Base-by-base conservation (phyloP, 768 basidiomycete species). In the Termitomyces sp. region DNA sequence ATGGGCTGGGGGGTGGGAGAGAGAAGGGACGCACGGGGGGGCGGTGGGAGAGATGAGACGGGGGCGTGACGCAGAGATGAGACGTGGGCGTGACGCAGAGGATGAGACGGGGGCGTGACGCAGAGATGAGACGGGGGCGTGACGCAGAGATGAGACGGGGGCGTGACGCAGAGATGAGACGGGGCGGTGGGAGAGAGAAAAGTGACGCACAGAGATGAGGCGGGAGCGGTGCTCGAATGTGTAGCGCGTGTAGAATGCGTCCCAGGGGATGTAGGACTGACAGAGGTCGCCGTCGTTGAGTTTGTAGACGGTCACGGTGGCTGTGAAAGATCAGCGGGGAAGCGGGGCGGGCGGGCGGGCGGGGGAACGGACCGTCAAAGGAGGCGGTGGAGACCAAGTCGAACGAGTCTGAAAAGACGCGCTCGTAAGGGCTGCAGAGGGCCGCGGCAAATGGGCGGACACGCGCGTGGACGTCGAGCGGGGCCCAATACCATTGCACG, bases 401-500 rank as follows among this genome's bases (percentile, higher is more conserved):
- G 27, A 59, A 66, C 13, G 76, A 75, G 52, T 83, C 76, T 0
- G 84, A 84, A 12, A 64, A 66, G 1, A 86, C 59, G 20, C 80
- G 73, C 65, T 87, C 85, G 58, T 71, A 80, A 47, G 63, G 64
- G 1, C 79, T 78, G 50, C 81, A 79, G 7, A 66, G 47, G 0
- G 64, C 52, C 1, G 68, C 53, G 43, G 80, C 70, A 53, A 52
- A 52, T 24, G 37, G 29, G 3, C 18, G 39, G 12, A 52, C 5
- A 2, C 12, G 24, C 9, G 37, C 13, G n/a, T n/a, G 26, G 9
- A 81, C 76, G 36, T 87, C 85, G n/a, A 68, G 49, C 0, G 75
- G 72, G 1, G 77, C 73, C 67, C 81, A 87, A 48, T 70, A 84
- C 85, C 85, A 87, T 48, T 79, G 75, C 0, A 86, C 74, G 10